These are phyloP conservation scores for Globisporangium cederbergense DNA, from an alignment of 352 stramenopile species.

Conservation along the genomic window DNA sequence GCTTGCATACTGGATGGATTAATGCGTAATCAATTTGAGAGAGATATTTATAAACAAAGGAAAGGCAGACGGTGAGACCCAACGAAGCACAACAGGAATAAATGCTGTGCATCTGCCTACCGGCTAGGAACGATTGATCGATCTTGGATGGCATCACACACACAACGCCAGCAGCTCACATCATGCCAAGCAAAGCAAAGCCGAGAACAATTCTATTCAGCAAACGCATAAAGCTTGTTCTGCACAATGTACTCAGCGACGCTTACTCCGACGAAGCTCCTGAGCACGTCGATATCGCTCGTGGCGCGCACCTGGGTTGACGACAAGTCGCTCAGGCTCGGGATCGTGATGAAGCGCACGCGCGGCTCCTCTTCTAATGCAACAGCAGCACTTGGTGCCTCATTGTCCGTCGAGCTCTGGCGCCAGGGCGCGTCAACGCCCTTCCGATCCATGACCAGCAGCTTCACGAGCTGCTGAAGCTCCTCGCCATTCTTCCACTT, in stretches of 20 bases:
- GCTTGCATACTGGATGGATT: no score
- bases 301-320: constrained; percentile 62
- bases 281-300: constrained; percentile 34
- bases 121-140: no score
- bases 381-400: not conserved
- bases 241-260: constrained; percentile 78
- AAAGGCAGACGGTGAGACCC: not conserved
- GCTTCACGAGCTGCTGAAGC: constrained; percentile 55
- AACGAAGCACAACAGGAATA: constrained; percentile 4
- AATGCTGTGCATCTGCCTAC: not conserved
- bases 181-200: not conserved
- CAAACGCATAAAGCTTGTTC: constrained; percentile 76
- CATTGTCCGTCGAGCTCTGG: not conserved
- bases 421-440: constrained; percentile 45
- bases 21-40: not conserved
- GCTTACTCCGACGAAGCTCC: constrained; percentile 33
- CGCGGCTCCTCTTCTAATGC: constrained; percentile 9
- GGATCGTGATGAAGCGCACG: constrained; percentile 55
- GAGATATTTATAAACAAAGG: not conserved
- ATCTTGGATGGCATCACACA: no score
- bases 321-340: constrained; percentile 65
- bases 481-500: constrained; percentile 87
- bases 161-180: constrained; percentile 1
- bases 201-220: constrained; percentile 2
- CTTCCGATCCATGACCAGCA: constrained; percentile 72